These are phyloP conservation scores for Erysimum cheiranthoides DNA, from an alignment of 345 rosid species.

Conservation along the genomic window DNA sequence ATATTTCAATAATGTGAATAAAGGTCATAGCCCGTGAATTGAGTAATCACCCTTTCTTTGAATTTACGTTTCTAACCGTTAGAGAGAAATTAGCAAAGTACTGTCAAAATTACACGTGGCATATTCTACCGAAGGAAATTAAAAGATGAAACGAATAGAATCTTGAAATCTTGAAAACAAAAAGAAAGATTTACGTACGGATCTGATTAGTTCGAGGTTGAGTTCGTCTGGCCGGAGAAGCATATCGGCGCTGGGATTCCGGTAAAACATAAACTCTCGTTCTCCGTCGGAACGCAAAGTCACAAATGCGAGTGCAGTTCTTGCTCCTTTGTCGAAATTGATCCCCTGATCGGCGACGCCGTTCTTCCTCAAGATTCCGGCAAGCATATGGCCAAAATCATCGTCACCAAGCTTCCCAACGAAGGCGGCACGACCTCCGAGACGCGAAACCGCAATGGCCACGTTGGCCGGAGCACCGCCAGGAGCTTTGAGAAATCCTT, in stretches of 20 bases:
- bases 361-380: constrained; percentile 59
- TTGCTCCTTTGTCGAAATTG: constrained; percentile 58
- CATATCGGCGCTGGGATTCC: constrained; percentile 80
- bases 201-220: constrained; percentile 53
- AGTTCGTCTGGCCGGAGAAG: constrained; percentile 65
- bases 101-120: no score
- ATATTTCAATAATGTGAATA: no score
- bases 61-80: no score
- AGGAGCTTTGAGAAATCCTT: constrained; percentile 61
- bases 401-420: constrained; percentile 70
- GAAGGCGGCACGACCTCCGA: constrained; percentile 61
- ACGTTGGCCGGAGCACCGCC: constrained; percentile 74
- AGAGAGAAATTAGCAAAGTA: no score
- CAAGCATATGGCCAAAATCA: constrained; percentile 72
- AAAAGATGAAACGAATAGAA: neutral
- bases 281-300: constrained; percentile 66
- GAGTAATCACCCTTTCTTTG: no score
- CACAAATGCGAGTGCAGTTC: constrained; percentile 71
- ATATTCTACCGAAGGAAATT: no score
- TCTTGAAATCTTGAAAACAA: constrained; percentile 23
- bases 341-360: constrained; percentile 60
- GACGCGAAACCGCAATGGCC: constrained; percentile 57
- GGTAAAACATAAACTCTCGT: constrained; percentile 67
- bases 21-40: no score
- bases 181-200: constrained; percentile 44